Conservation (phyloP, 768 basidiomycete genomes). For the Tricholoma sp. region DNA sequence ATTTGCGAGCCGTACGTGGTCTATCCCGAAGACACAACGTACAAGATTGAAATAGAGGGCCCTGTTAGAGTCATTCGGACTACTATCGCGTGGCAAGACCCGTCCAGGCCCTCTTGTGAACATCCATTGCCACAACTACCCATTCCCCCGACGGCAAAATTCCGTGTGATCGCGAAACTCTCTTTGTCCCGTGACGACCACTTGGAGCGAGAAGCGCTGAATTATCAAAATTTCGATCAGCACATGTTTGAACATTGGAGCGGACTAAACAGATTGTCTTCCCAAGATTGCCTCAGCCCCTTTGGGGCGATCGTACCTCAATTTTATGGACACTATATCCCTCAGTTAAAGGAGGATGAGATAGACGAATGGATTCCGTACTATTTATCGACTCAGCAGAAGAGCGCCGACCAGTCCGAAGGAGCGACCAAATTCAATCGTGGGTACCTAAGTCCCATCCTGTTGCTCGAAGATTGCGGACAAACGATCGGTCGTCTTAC, state of each 20-base stretch:
- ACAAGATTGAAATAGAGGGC: slow-evolving; percentile 6
- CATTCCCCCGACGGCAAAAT: slow-evolving; percentile 30
- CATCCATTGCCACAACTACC: slow-evolving; percentile 17
- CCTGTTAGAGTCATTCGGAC: slow-evolving; percentile 14
- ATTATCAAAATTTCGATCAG: slow-evolving; percentile 39
- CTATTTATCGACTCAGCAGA: neutral
- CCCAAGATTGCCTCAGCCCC: slow-evolving; percentile 39
- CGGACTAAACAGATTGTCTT: slow-evolving; percentile 40
- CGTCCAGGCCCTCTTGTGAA: slow-evolving; percentile 23
- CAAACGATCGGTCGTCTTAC: slow-evolving; percentile 21
- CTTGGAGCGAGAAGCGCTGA: slow-evolving; percentile 33
- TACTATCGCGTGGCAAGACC: slow-evolving; percentile 26
- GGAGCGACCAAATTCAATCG: neutral
- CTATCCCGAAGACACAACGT: neutral
- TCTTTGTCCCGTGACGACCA: slow-evolving; percentile 33
- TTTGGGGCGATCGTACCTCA: slow-evolving; percentile 52
- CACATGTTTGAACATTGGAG: slow-evolving; percentile 47
- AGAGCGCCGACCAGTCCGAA: neutral
- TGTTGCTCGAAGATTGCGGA: slow-evolving; percentile 42
- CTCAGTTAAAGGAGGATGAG: slow-evolving; percentile 9
- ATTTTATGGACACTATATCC: slow-evolving; percentile 58
- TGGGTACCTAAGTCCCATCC: slow-evolving; percentile 33
- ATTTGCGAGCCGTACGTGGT: neutral
- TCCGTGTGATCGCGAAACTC: slow-evolving; percentile 42
- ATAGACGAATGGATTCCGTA: neutral